Percentiles rank a stretch among this genome's conserved stretches.
phyloP scores from a whole-genome alignment of 805 yeast species.

The Candida awuae region DNA sequence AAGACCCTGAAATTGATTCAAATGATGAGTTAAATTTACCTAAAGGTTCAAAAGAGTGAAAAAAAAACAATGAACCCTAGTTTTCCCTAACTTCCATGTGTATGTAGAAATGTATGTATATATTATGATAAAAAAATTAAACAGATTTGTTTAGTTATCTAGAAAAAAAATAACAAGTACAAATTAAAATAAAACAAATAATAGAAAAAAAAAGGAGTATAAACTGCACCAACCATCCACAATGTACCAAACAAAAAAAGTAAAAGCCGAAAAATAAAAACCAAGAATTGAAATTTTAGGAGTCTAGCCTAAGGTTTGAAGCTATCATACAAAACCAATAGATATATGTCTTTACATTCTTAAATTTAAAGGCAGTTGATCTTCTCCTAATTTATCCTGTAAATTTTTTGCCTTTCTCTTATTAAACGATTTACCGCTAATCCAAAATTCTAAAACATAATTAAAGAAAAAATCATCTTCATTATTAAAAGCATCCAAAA shows the following conservation, averaged over 20 bases:
- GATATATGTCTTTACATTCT: conserved; percentile 3
- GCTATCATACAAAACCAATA: no score
- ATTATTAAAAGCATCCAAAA: conserved; percentile 25
- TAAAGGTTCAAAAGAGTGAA: conserved; percentile 3
- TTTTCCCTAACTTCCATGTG: no score
- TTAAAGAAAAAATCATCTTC: conserved; percentile 29
- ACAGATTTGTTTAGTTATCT: neutral
- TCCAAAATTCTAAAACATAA: conserved; percentile 29
- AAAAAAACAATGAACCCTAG: no score
- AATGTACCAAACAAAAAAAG: no score
- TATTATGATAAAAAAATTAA: neutral
- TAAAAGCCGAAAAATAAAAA: no score
- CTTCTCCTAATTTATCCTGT: conserved; percentile 12
- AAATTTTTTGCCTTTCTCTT: conserved; percentile 21
- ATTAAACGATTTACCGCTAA: conserved; percentile 26
- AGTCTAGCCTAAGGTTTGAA: no score
- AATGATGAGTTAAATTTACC: conserved; percentile 14
- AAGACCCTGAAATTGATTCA: conserved; percentile 13
- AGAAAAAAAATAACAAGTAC: no score
- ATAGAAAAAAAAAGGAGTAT: no score
- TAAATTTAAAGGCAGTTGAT: conserved; percentile 9
- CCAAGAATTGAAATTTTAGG: no score
- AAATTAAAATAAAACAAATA: no score
- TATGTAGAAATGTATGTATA: neutral
- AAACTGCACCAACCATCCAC: no score